A percentile compares a stretch with the other conserved stretches of the same genome.
Conservation (phyloP, 2,329 filamentous ascomycete genomes). For the Knufia fluminis region DNA sequence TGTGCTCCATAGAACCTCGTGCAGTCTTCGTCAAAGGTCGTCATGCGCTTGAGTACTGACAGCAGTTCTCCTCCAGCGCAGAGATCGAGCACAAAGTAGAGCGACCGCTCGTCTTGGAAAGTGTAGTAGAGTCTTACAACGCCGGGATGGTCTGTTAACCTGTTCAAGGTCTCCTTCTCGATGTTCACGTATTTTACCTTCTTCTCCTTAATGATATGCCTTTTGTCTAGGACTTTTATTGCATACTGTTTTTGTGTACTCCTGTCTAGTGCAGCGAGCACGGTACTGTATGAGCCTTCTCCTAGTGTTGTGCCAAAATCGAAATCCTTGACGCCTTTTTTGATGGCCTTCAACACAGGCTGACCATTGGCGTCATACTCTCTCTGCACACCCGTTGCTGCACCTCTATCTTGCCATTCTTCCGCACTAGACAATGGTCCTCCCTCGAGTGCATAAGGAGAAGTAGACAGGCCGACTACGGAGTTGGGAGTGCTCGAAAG, state of each 20-base stretch:
- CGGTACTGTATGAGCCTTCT: constrained; percentile 96
- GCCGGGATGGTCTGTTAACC: constrained; percentile 89
- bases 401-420: constrained; percentile 92
- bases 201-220: constrained; percentile 99
- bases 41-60: constrained; percentile 85
- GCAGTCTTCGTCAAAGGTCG: constrained; percentile 91
- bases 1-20: constrained; percentile 89
- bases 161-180: constrained; percentile 94
- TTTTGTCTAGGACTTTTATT: constrained; percentile 95
- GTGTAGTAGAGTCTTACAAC: constrained; percentile 97
- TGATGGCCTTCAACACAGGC: constrained; percentile 71
- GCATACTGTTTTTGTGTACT: constrained; percentile 94
- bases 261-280: constrained; percentile 83
- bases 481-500: constrained; percentile 21
- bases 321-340: constrained; percentile 97
- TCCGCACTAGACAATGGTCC: constrained; percentile 61
- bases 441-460: constrained; percentile 48
- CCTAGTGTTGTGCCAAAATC: constrained; percentile 83
- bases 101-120: constrained; percentile 89
- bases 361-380: constrained; percentile 81
- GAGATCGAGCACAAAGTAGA: constrained; percentile 94
- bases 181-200: constrained; percentile 99
- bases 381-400: constrained; percentile 71
- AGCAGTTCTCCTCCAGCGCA: constrained; percentile 87
- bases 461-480: constrained; percentile 28